Conservation (phyloP, 495 filamentous ascomycete species). For the Trichodelitschia bisporula region DNA sequence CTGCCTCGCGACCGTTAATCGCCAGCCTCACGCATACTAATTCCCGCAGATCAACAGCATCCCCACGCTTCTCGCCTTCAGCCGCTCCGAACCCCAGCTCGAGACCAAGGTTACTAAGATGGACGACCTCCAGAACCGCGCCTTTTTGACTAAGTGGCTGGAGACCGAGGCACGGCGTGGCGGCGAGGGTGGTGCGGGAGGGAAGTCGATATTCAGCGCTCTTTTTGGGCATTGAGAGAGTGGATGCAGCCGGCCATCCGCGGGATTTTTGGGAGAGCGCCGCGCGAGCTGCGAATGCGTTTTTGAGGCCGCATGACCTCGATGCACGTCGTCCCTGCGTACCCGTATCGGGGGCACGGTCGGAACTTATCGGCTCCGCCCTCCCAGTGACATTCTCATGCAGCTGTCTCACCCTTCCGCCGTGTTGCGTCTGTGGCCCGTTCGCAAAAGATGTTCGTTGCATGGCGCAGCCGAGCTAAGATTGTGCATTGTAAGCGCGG, state of each 20-base stretch:
- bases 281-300: too few relatives aligned
- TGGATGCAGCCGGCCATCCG: not conserved
- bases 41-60: constrained; percentile 25
- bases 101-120: constrained; percentile 27
- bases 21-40: not conserved
- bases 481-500: too few relatives aligned
- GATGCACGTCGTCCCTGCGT: too few relatives aligned
- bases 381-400: too few relatives aligned
- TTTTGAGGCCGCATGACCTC: too few relatives aligned
- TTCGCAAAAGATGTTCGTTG: too few relatives aligned
- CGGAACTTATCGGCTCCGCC: too few relatives aligned
- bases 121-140: constrained; percentile 26
- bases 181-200: constrained; percentile 23
- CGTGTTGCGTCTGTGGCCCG: too few relatives aligned
- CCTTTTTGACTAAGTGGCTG: constrained; percentile 36
- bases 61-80: constrained; percentile 44
- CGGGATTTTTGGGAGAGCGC: too few relatives aligned
- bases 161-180: constrained; percentile 28
- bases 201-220: constrained; percentile 12
- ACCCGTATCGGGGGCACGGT: too few relatives aligned
- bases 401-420: too few relatives aligned
- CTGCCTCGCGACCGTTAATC: not conserved
- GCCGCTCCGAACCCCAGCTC: constrained; percentile 29
- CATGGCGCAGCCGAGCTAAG: too few relatives aligned
- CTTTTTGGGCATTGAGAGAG: constrained; percentile 14